These are phyloP conservation scores for Cyberlindnera samutprakarnensis DNA, from an alignment of 805 yeast species.

Conservation along the genomic window DNA sequence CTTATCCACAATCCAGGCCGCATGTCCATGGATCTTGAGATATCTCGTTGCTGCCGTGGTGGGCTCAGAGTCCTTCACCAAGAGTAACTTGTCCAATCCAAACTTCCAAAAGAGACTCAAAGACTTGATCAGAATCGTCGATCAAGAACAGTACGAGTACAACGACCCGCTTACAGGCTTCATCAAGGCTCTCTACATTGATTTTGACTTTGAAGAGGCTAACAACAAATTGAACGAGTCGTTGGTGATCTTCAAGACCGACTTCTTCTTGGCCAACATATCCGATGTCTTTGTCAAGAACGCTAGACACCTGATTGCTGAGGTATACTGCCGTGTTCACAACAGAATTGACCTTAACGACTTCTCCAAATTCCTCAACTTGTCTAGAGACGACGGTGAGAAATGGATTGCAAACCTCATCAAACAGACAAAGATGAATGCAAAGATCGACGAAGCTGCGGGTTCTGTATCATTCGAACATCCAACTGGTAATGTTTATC, in stretches of 20 bases:
- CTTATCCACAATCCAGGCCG: conserved; percentile 59
- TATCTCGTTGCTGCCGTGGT: conserved; percentile 58
- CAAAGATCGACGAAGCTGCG: conserved; percentile 44
- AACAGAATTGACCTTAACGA: conserved; percentile 38
- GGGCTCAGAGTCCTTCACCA: conserved; percentile 25
- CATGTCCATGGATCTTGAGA: conserved; percentile 65
- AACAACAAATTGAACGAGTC: conserved; percentile 41
- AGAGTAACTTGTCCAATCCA: conserved; percentile 23
- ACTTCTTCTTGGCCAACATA: conserved; percentile 44
- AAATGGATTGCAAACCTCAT: conserved; percentile 44
- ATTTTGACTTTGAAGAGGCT: conserved; percentile 51
- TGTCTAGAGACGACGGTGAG: conserved; percentile 40
- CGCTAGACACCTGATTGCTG: conserved; percentile 44
- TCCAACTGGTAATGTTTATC: conserved; percentile 49
- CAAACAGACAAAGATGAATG: conserved; percentile 43
- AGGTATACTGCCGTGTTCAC: conserved; percentile 48
- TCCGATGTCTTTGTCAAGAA: conserved; percentile 35
- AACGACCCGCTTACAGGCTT: conserved; percentile 56
- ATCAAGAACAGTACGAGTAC: conserved; percentile 59
- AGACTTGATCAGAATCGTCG: conserved; percentile 50
- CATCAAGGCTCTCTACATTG: conserved; percentile 46
- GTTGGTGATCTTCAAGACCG: conserved; percentile 40
- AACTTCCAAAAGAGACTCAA: conserved; percentile 45
- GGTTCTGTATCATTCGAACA: conserved; percentile 48
- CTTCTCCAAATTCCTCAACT: conserved; percentile 36